phyloP scores from a whole-genome alignment of 345 rosid species.

The Gossypium rotundifolium region DNA sequence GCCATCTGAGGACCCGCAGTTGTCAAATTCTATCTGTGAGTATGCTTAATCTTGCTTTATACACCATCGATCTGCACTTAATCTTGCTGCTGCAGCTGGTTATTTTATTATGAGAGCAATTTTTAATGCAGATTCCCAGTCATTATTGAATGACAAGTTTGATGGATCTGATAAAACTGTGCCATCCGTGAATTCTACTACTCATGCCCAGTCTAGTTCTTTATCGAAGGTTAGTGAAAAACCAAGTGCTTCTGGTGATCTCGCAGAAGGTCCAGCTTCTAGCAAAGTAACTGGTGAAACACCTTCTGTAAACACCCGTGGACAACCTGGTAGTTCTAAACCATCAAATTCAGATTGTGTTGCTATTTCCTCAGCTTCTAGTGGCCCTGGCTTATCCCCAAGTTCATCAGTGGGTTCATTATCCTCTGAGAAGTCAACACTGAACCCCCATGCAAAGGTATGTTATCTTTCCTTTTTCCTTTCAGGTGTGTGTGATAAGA shows the following conservation, averaged over 20 bases:
- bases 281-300: slow-evolving; percentile 34
- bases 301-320: slow-evolving; percentile 35
- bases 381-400: slow-evolving; percentile 61
- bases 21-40: slow-evolving; percentile 36
- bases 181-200: slow-evolving; percentile 26
- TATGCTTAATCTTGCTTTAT: not conserved
- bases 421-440: slow-evolving; percentile 69
- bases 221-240: slow-evolving; percentile 23
- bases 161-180: slow-evolving; percentile 38
- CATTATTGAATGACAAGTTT: slow-evolving; percentile 24
- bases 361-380: slow-evolving; percentile 35
- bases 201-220: slow-evolving; percentile 24
- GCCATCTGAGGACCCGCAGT: slow-evolving; percentile 27
- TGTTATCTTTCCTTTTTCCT: slow-evolving; percentile 2
- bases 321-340: slow-evolving; percentile 54
- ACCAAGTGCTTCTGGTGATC: slow-evolving; percentile 34
- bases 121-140: slow-evolving; percentile 33
- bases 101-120: slow-evolving; percentile 4
- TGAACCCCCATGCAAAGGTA: slow-evolving; percentile 90
- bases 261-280: slow-evolving; percentile 33
- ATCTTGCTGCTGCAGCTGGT: not conserved
- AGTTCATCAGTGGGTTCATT: slow-evolving; percentile 79
- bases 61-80: not conserved
- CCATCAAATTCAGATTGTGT: slow-evolving; percentile 53
- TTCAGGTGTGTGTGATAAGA: not conserved